Evolutionary conservation across 148 eudicot species (phyloP).

Genomic region (Rhododendron mucronatum): DNA sequence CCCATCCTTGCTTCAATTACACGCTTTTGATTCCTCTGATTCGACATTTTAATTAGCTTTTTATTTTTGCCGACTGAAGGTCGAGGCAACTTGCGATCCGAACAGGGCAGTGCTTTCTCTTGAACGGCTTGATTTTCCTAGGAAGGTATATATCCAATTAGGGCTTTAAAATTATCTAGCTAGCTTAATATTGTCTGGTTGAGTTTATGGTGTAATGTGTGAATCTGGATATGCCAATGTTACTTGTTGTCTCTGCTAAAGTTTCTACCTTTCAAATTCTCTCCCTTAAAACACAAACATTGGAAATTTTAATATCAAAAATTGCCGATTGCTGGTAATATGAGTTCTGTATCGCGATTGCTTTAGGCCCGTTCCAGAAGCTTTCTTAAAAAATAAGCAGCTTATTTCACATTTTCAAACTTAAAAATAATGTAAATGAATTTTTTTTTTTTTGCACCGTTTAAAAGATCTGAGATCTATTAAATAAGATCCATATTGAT

Average conservation of each 20-base stretch:
- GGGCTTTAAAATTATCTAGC: background rate
- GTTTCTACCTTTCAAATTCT: background rate
- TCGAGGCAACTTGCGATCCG: conserved; percentile 64
- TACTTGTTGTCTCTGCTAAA: background rate
- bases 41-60: background rate
- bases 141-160: conserved; percentile 54
- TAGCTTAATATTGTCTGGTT: background rate
- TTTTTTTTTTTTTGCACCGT: too few relatives aligned
- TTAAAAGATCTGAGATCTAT: too few relatives aligned
- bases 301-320: background rate
- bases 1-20: background rate
- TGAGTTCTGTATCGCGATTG: background rate
- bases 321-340: background rate
- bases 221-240: background rate
- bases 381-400: too few relatives aligned
- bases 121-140: conserved; percentile 80
- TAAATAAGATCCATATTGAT: too few relatives aligned
- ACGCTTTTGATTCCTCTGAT: background rate
- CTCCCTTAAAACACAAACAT: background rate
- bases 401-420: too few relatives aligned
- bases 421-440: too few relatives aligned
- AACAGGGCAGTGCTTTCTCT: conserved; percentile 82
- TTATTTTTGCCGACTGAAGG: conserved; percentile 28
- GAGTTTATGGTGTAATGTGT: background rate
- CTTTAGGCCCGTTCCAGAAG: too few relatives aligned